Evolutionary conservation across 768 basidiomycete species (phyloP), one percentile per base, ranked within the genome.

Genomic region (Tephrocybe sp.): DNA sequence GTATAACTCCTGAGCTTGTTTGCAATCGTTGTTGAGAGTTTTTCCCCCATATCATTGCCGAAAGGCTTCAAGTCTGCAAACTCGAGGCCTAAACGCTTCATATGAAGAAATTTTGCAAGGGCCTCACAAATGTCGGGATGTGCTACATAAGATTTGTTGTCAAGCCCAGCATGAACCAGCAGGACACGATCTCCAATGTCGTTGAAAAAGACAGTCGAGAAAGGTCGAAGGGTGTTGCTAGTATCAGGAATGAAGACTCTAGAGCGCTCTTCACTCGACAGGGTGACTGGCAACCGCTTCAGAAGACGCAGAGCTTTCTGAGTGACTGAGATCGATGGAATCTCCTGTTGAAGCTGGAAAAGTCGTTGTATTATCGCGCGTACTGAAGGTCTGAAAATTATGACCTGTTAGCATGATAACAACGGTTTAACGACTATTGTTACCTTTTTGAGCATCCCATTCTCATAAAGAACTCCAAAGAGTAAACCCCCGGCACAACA

Each of bases 371-470:
- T 10, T 14, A 74, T 65, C 1, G 67, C 61, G 23, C 51, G 40
- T 1, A 60, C 58, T 0, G 68, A 64, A 1, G 74, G 73, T 12
- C 74, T 75, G 18, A 9, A 37, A 23, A 4, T 36, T 7, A 28
- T 47, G 15, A 1, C 10, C 38, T 28, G 37, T 54, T 33, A 11
- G 30, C 9, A 9, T 32, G 11, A 15, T 18, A 48, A 28, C 10
- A 12, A 15, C 20, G 36, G 3, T 26, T 2, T 0, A 23, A 30
- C 18, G 3, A 51, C 23, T 10, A n/a, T 20, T 14, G 17, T n/a
- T 53, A 77, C 77, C 57, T 62, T 18, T 76, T 65, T 0, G 59
- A 55, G 56, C 76, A 77, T 17, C 76, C 76, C 66, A 76, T 67
- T 3, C 51, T 45, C 12, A 34, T 50, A 30, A 77, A 59, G 51